Conservation (phyloP, 495 filamentous ascomycete genomes). For the Gamarada debralockiae region DNA sequence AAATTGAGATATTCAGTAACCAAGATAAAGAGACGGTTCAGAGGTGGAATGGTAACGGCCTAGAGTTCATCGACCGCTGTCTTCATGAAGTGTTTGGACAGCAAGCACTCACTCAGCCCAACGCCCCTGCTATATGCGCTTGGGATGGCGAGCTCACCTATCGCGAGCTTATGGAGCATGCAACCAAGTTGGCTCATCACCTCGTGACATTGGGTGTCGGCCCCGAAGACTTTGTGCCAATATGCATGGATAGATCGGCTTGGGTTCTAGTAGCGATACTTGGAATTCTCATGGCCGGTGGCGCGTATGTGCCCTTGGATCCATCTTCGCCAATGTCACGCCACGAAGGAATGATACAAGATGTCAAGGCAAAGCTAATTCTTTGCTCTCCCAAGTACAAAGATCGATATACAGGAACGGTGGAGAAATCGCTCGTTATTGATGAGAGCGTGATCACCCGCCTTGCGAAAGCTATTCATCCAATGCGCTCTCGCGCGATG, state of each 20-base stretch:
- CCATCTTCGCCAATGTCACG: constrained; percentile 30
- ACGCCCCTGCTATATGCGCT: background rate
- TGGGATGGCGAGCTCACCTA: constrained; percentile 36
- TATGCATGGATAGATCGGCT: constrained; percentile 39
- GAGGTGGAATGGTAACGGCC: background rate
- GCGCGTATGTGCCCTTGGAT: constrained; percentile 45
- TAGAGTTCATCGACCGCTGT: background rate
- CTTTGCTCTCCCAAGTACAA: background rate
- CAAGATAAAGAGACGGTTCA: background rate
- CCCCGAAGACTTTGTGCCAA: background rate
- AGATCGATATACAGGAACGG: background rate
- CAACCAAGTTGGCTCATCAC: background rate
- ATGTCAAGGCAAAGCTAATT: background rate
- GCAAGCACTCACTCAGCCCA: background rate
- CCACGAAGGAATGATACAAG: background rate
- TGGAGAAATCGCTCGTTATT: background rate
- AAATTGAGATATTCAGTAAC: background rate
- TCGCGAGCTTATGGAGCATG: background rate
- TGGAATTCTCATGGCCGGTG: constrained; percentile 37
- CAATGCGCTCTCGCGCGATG: background rate
- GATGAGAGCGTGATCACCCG: background rate
- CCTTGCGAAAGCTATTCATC: background rate
- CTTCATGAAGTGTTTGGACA: background rate
- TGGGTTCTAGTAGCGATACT: constrained; percentile 35
- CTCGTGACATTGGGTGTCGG: background rate